Evolutionary conservation across 1,139 yeast species (phyloP).

Genomic region (Pichia sp.): DNA sequence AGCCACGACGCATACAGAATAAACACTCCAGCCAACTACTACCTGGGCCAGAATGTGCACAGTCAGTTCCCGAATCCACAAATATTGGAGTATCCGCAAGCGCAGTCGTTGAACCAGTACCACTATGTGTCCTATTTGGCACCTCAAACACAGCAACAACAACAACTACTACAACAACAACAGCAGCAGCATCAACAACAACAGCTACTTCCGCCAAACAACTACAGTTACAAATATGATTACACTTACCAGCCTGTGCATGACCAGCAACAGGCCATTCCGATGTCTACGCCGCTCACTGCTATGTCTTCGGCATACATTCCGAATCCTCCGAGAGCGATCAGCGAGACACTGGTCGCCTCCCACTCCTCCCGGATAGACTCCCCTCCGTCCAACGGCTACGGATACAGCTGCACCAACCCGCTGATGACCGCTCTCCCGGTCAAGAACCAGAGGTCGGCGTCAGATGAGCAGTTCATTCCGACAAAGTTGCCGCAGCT

Average conservation of each 20-base stretch:
- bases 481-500: background rate
- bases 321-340: background rate
- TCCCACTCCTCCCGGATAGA: background rate
- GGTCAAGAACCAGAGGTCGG: background rate
- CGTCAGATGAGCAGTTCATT: background rate
- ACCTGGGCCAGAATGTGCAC: background rate
- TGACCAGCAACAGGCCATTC: background rate
- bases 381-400: background rate
- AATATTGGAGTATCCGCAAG: background rate
- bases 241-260: background rate
- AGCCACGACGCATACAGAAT: constrained; percentile 13
- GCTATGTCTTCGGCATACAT: background rate
- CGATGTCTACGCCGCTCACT: background rate
- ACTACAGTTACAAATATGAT: constrained; percentile 3
- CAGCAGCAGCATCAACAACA: constrained; percentile 4
- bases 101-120: background rate
- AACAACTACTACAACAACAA: background rate
- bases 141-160: constrained; percentile 1
- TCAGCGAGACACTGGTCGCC: background rate
- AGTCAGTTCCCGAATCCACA: constrained; percentile 7
- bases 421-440: background rate
- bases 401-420: background rate
- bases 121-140: constrained; percentile 5
- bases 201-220: constrained; percentile 3
- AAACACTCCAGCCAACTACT: background rate